A percentile compares a stretch with the other conserved stretches of the same genome.
Conservation (phyloP, 2,329 filamentous ascomycete species). For the Gremmenia infestans region DNA sequence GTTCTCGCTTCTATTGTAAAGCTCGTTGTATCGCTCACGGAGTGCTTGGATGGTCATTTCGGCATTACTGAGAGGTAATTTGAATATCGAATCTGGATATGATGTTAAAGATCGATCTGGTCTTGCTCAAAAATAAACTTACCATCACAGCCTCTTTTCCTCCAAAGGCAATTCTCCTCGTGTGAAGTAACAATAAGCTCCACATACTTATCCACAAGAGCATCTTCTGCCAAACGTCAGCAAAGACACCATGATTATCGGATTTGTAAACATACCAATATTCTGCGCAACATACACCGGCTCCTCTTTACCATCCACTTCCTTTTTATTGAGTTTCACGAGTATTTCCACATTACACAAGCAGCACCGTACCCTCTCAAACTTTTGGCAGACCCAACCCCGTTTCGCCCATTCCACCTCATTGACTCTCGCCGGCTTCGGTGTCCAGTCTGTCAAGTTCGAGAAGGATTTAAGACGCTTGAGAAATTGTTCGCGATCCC, state of each 20-base stretch:
- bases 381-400: constrained; percentile 82
- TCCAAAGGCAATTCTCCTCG: constrained; percentile 79
- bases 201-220: constrained; percentile 70
- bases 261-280: constrained; percentile 42
- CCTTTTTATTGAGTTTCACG: constrained; percentile 66
- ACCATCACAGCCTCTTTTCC: constrained; percentile 82
- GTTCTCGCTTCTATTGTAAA: constrained; percentile 48
- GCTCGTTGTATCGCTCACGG: constrained; percentile 59
- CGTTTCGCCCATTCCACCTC: constrained; percentile 94
- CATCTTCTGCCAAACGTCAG: constrained; percentile 44
- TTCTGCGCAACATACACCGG: constrained; percentile 53
- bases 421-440: constrained; percentile 78
- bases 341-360: constrained; percentile 81
- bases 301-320: constrained; percentile 51
- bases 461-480: constrained; percentile 80
- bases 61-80: constrained; percentile 59
- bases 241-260: constrained; percentile 13
- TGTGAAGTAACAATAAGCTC: constrained; percentile 72
- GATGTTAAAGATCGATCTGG: constrained; percentile 18
- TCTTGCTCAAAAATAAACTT: constrained; percentile 33
- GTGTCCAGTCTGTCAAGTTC: constrained; percentile 88
- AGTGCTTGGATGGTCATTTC: constrained; percentile 53
- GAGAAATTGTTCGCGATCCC: constrained; percentile 78
- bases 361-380: constrained; percentile 79
- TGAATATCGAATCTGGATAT: constrained; percentile 50